Conservation (phyloP, 306 rosid genomes). For the Casuarina glauca region DNA sequence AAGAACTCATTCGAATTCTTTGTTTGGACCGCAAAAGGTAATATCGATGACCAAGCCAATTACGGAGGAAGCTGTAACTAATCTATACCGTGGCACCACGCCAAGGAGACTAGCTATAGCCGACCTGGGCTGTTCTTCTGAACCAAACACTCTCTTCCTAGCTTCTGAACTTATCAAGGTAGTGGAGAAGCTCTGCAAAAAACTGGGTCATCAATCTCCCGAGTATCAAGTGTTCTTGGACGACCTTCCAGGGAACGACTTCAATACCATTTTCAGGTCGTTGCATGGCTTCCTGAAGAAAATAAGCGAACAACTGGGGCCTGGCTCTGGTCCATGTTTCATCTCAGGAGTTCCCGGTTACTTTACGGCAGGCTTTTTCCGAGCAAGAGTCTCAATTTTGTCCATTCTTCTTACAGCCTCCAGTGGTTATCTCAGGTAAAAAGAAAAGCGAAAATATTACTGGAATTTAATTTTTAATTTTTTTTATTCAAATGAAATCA, state of each 20-base stretch:
- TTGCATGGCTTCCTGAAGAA: slow-evolving; percentile 32
- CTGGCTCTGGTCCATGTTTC: slow-evolving; percentile 35
- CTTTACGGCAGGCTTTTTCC: slow-evolving; percentile 61
- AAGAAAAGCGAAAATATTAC: too few relatives aligned
- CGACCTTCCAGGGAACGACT: slow-evolving; percentile 57
- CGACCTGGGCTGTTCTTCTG: slow-evolving; percentile 61
- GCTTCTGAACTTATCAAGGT: slow-evolving; percentile 35
- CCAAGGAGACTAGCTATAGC: slow-evolving; percentile 37
- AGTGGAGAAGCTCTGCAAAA: slow-evolving; percentile 34
- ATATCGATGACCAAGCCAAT: slow-evolving; percentile 41
- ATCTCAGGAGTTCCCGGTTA: slow-evolving; percentile 54
- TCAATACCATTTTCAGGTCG: slow-evolving; percentile 47
- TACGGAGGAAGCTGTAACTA: slow-evolving; percentile 43
- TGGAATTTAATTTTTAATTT: too few relatives aligned
- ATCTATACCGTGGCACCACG: slow-evolving; percentile 11
- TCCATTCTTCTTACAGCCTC: slow-evolving; percentile 54
- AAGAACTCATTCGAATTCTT: neutral
- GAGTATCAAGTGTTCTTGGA: slow-evolving; percentile 45
- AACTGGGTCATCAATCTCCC: slow-evolving; percentile 25
- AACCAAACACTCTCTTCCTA: slow-evolving; percentile 49
- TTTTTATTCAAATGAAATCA: too few relatives aligned
- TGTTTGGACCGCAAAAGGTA: slow-evolving; percentile 37
- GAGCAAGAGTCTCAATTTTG: slow-evolving; percentile 38
- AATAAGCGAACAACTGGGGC: slow-evolving; percentile 23
- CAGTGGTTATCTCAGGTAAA: slow-evolving; percentile 53